These are phyloP conservation scores for Uromyces viciae-fabae DNA, from an alignment of 1,284 basidiomycete species.

Conservation along the genomic window DNA sequence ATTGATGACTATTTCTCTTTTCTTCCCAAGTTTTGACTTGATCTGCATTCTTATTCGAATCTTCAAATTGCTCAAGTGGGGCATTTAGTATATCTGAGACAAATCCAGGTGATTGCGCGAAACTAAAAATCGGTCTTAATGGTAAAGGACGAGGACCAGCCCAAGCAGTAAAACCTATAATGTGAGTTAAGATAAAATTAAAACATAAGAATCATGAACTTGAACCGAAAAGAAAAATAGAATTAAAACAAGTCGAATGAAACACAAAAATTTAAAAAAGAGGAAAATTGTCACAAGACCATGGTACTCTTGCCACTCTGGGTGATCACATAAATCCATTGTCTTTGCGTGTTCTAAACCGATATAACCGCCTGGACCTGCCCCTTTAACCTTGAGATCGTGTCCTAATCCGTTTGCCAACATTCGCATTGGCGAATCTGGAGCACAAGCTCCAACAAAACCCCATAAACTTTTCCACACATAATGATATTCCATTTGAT, in stretches of 20 bases:
- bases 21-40: conserved; percentile 52
- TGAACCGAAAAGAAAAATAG: conserved; percentile 51
- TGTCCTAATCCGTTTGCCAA: conserved; percentile 49
- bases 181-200: conserved; percentile 15
- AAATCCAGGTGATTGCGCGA: conserved; percentile 33
- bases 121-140: conserved; percentile 34
- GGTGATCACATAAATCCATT: conserved; percentile 60
- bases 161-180: conserved; percentile 38
- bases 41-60: conserved; percentile 17
- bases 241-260: no score
- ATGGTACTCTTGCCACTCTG: conserved; percentile 49
- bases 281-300: not conserved
- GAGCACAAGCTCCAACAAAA: conserved; percentile 51
- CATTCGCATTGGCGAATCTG: conserved; percentile 50
- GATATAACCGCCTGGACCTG: conserved; percentile 49
- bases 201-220: conserved; percentile 53
- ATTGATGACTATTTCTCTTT: conserved; percentile 55
- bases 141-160: conserved; percentile 25
- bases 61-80: conserved; percentile 38
- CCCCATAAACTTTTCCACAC: conserved; percentile 51
- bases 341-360: conserved; percentile 56
- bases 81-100: conserved; percentile 32
- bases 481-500: not conserved
- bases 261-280: conserved; percentile 53
- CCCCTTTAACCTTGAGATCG: conserved; percentile 53